phyloP scores from a whole-genome alignment of 73 alveolate species.

The Paramecium caudatum region DNA sequence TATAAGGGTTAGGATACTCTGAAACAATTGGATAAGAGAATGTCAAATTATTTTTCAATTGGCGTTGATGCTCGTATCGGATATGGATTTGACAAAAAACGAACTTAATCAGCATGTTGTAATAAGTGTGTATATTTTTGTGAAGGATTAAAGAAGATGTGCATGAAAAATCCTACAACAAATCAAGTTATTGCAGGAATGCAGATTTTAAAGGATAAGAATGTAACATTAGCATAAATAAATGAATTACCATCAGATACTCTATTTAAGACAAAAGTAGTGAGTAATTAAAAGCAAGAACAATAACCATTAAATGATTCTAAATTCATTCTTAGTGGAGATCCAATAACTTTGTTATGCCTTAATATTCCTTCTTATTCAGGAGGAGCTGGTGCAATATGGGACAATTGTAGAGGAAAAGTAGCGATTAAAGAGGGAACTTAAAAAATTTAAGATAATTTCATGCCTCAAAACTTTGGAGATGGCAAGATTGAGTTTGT shows the following conservation, averaged over 20 bases:
- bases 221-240: constrained; percentile 69
- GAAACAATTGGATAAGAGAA: constrained; percentile 78
- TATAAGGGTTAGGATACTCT: constrained; percentile 51
- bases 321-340: constrained; percentile 80
- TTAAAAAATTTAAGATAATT: constrained; percentile 63
- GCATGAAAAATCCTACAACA: constrained; percentile 36
- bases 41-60: constrained; percentile 92
- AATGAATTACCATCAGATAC: constrained; percentile 37
- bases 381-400: constrained; percentile 92
- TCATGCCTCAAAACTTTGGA: constrained; percentile 67
- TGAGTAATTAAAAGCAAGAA: constrained; percentile 24
- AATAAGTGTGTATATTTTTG: constrained; percentile 90
- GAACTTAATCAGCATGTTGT: constrained; percentile 84
- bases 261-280: constrained; percentile 6
- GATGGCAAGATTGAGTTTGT: constrained; percentile 88
- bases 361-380: constrained; percentile 89
- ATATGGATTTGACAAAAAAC: constrained; percentile 87
- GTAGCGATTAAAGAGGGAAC: constrained; percentile 67
- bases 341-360: constrained; percentile 88
- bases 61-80: constrained; percentile 98
- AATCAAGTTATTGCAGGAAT: constrained; percentile 70
- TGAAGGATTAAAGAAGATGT: constrained; percentile 95
- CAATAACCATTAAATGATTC: constrained; percentile 62
- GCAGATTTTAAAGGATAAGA: constrained; percentile 49
- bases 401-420: constrained; percentile 84